Evolutionary conservation across 1,284 basidiomycete species (phyloP).

Genomic region (Puccinia triticina): DNA sequence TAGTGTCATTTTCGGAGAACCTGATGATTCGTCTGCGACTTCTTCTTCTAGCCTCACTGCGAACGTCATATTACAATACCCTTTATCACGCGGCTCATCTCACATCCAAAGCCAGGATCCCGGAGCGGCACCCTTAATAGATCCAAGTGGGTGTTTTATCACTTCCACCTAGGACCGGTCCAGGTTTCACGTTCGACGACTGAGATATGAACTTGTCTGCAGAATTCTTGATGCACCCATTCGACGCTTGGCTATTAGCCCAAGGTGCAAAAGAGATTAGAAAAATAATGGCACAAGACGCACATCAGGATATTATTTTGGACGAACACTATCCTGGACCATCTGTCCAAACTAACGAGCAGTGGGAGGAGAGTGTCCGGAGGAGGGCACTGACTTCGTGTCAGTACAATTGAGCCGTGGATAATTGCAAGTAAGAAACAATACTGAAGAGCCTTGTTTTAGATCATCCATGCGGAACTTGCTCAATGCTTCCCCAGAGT

Average conservation of each 20-base stretch:
- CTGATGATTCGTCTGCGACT: too few species aligned
- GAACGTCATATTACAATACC: conserved; percentile 26
- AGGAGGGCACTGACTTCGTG: conserved; percentile 25
- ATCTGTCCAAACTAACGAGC: conserved; percentile 20
- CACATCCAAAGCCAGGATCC: conserved; percentile 33
- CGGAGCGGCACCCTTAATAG: conserved; percentile 4
- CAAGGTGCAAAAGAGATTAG: conserved; percentile 25
- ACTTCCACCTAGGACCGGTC: neutral
- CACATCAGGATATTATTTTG: neutral
- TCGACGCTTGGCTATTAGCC: conserved; percentile 40
- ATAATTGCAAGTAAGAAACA: too few species aligned
- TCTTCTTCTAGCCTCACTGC: conserved; percentile 15
- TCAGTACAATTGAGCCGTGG: neutral
- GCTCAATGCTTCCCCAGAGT: conserved; percentile 62
- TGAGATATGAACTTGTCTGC: neutral
- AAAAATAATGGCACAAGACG: conserved; percentile 26
- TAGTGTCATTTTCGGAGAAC: too few species aligned
- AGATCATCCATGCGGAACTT: conserved; percentile 60
- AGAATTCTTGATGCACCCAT: conserved; percentile 40
- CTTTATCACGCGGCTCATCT: conserved; percentile 41
- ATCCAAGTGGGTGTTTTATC: conserved; percentile 31
- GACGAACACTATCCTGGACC: conserved; percentile 30
- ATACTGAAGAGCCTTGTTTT: too few species aligned
- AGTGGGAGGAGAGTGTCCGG: conserved; percentile 31
- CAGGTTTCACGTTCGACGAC: too few species aligned